phyloP scores from a whole-genome alignment of 2,329 filamentous ascomycete genomes.

The Sporothrix brunneoviolacea region DNA sequence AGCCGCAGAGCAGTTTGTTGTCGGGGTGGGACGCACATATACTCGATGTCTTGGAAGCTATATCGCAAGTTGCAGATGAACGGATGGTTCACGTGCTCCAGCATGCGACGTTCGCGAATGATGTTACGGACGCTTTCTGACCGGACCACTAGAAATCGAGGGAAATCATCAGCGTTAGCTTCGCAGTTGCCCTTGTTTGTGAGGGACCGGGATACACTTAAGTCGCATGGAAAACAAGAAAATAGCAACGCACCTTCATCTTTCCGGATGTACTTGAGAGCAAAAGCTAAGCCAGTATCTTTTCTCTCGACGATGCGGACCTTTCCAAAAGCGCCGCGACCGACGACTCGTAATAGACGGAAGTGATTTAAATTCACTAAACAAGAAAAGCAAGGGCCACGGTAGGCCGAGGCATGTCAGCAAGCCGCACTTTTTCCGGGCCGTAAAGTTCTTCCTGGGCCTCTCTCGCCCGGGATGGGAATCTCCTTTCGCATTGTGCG shows the following conservation, averaged over 20 bases:
- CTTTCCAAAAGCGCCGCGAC: conserved; percentile 96
- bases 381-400: neutral
- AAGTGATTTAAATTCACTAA: conserved; percentile 96
- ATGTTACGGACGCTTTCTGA: conserved; percentile 98
- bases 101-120: conserved; percentile 92
- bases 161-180: conserved; percentile 1
- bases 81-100: conserved; percentile 94
- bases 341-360: conserved; percentile 86
- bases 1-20: too few species aligned
- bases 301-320: conserved; percentile 98
- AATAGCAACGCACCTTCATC: conserved; percentile 68
- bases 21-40: too few species aligned
- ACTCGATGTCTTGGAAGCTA: conserved; percentile 98
- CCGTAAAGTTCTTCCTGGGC: too few species aligned
- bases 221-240: too few species aligned
- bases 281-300: conserved; percentile 88
- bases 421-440: too few species aligned
- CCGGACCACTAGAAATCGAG: conserved; percentile 65
- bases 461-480: too few species aligned
- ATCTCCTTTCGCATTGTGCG: too few species aligned
- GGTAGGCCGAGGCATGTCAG: neutral
- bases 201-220: too few species aligned
- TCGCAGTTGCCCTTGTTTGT: too few species aligned
- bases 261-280: conserved; percentile 96
- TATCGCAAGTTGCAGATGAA: conserved; percentile 98